These are phyloP conservation scores for Akanthomyces lecanii DNA, from an alignment of 2,329 filamentous ascomycete genomes.

Conservation along the genomic window DNA sequence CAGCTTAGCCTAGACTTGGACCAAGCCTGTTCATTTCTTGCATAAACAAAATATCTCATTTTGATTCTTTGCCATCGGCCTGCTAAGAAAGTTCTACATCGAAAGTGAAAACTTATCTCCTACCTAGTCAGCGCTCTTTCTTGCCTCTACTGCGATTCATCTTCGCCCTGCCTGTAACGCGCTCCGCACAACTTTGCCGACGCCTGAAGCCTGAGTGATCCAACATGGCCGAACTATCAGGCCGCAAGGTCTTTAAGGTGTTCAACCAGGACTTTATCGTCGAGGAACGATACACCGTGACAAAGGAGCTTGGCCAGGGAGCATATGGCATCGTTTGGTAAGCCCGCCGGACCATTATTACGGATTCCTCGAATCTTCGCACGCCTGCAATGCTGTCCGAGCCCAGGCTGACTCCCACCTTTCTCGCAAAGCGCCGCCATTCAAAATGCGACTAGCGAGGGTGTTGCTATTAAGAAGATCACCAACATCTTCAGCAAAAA, in stretches of 20 bases:
- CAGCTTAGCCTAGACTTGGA: too few species aligned
- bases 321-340: slow-evolving; percentile 69
- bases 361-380: neutral
- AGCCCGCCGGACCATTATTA: slow-evolving; percentile 15
- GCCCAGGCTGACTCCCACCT: neutral
- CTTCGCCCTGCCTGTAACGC: neutral
- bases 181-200: neutral
- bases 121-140: neutral
- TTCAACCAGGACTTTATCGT: slow-evolving; percentile 99
- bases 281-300: slow-evolving; percentile 96
- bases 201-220: neutral
- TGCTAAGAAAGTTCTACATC: too few species aligned
- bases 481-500: slow-evolving; percentile 99
- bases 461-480: slow-evolving; percentile 98
- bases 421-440: slow-evolving; percentile 68
- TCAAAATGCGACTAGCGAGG: slow-evolving; percentile 84
- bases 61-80: too few species aligned
- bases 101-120: too few species aligned
- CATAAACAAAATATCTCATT: too few species aligned
- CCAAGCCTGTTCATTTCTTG: too few species aligned
- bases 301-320: slow-evolving; percentile 96
- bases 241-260: slow-evolving; percentile 93
- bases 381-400: too few species aligned
- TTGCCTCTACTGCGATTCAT: neutral
- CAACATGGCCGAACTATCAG: slow-evolving; percentile 38